Conservation (phyloP, 805 yeast genomes). For the Candida adriatica region DNA sequence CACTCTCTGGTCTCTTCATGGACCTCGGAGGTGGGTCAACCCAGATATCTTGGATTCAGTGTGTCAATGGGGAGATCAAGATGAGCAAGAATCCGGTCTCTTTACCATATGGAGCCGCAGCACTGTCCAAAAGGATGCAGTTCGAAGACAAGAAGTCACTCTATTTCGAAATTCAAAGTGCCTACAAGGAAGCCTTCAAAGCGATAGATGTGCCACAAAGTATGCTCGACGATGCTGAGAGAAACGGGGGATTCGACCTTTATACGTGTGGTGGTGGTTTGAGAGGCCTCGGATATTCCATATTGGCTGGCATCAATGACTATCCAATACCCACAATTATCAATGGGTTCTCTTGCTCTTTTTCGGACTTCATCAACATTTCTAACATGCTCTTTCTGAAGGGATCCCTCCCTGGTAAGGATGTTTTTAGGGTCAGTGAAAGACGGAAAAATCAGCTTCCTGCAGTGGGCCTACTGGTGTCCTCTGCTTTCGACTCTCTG, state of each 20-base stretch:
- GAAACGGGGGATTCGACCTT: constrained; percentile 54
- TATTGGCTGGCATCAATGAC: constrained; percentile 42
- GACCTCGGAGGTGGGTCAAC: constrained; percentile 71
- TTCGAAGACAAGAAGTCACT: constrained; percentile 43
- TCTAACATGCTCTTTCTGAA: constrained; percentile 46
- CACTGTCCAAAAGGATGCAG: constrained; percentile 47
- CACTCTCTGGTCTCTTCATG: constrained; percentile 60
- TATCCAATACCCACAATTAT: constrained; percentile 68
- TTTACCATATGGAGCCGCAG: constrained; percentile 71
- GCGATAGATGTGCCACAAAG: constrained; percentile 46
- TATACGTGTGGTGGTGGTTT: constrained; percentile 73
- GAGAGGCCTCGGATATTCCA: constrained; percentile 59
- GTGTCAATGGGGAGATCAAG: constrained; percentile 46
- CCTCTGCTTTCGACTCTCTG: constrained; percentile 55
- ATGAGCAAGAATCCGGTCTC: constrained; percentile 54
- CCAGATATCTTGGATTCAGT: constrained; percentile 63
- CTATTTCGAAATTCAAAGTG: constrained; percentile 45
- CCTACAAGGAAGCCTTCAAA: constrained; percentile 43
- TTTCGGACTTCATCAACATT: constrained; percentile 42
- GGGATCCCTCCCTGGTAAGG: constrained; percentile 36
- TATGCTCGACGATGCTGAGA: constrained; percentile 41
- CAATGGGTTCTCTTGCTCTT: constrained; percentile 59
- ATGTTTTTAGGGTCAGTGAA: constrained; percentile 59
- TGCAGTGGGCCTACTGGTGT: constrained; percentile 55
- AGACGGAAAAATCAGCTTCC: constrained; percentile 63